A percentile compares a stretch with the other conserved stretches of the same genome.
phyloP scores from a whole-genome alignment of 2,329 filamentous ascomycete species.

The Uncinocarpus reesii region DNA sequence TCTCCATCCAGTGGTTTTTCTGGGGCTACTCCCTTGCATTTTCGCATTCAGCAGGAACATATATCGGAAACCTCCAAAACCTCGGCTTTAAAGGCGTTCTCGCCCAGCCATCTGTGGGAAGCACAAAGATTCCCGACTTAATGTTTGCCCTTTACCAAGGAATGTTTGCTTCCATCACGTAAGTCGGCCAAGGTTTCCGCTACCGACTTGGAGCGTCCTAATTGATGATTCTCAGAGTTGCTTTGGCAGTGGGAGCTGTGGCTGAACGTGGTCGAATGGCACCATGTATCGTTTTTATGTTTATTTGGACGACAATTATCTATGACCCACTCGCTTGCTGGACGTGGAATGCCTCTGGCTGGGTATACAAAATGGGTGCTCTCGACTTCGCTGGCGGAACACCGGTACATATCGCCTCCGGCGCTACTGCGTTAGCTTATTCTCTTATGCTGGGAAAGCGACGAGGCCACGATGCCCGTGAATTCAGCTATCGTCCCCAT shows the following conservation, averaged over 20 bases:
- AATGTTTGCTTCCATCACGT: constrained; percentile 65
- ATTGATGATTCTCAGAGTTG: constrained; percentile 47
- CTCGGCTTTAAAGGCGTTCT: constrained; percentile 70
- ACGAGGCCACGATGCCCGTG: constrained; percentile 72
- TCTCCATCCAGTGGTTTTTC: constrained; percentile 91
- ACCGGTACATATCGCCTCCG: constrained; percentile 79
- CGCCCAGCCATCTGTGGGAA: constrained; percentile 63
- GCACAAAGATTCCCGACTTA: constrained; percentile 64
- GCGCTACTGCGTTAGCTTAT: constrained; percentile 74
- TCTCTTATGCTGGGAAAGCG: constrained; percentile 85
- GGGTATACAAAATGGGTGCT: constrained; percentile 68
- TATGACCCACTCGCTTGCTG: constrained; percentile 92
- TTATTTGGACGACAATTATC: constrained; percentile 79
- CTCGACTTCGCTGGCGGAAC: constrained; percentile 85
- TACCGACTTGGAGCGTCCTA: constrained; percentile 21
- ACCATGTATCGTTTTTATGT: constrained; percentile 83
- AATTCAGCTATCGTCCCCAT: constrained; percentile 84
- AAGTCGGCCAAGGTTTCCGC: constrained; percentile 32
- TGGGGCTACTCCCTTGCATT: constrained; percentile 57
- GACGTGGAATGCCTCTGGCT: constrained; percentile 81
- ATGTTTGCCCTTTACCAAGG: constrained; percentile 65
- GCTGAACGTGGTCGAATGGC: constrained; percentile 82
- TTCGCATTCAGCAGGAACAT: constrained; percentile 48
- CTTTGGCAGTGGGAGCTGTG: constrained; percentile 72
- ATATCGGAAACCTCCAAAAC: constrained; percentile 59